A percentile compares a stretch with the other conserved stretches of the same genome.
These are phyloP conservation scores for Cerrena zonata DNA, from an alignment of 1,284 basidiomycete species.

Conservation along the genomic window DNA sequence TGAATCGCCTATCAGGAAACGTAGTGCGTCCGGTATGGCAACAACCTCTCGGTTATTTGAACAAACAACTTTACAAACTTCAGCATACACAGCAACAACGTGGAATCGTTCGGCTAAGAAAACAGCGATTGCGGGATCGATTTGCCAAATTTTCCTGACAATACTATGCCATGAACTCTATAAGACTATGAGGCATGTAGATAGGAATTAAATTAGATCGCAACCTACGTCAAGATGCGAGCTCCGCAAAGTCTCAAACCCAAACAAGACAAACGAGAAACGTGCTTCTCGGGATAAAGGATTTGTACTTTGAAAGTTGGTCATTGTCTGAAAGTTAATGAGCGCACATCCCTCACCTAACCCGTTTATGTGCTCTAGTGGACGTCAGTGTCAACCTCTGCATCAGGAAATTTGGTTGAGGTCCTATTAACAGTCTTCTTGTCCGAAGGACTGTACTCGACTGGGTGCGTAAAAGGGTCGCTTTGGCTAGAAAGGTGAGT, in stretches of 20 bases:
- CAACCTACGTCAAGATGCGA: slow-evolving; percentile 82
- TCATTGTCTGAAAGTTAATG: no score
- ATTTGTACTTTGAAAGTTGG: slow-evolving; percentile 78
- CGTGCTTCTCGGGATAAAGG: slow-evolving; percentile 85
- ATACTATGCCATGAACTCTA: slow-evolving; percentile 68
- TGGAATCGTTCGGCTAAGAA: slow-evolving; percentile 87
- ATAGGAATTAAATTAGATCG: slow-evolving; percentile 81
- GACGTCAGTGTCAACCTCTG: slow-evolving; percentile 82
- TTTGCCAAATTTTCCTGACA: slow-evolving; percentile 75
- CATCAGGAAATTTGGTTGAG: slow-evolving; percentile 71
- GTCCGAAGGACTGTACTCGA: slow-evolving; percentile 89
- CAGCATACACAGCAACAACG: slow-evolving; percentile 51
- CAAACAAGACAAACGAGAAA: slow-evolving; percentile 87
- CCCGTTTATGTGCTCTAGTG: slow-evolving; percentile 54
- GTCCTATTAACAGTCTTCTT: slow-evolving; percentile 74
- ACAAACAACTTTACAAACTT: slow-evolving; percentile 73
- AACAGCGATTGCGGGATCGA: slow-evolving; percentile 79
- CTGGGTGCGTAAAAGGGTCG: slow-evolving; percentile 83
- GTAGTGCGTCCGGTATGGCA: slow-evolving; percentile 74
- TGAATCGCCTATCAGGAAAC: slow-evolving; percentile 73
- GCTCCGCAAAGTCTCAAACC: slow-evolving; percentile 86
- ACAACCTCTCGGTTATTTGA: slow-evolving; percentile 69
- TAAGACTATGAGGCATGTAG: slow-evolving; percentile 53
- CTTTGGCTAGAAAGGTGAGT: slow-evolving; percentile 52
- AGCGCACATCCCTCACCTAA: no score